Percentiles rank a stretch among this genome's conserved stretches.
These are phyloP conservation scores for Beta macrorhiza DNA, from an alignment of 179 eudicot species.

Conservation along the genomic window DNA sequence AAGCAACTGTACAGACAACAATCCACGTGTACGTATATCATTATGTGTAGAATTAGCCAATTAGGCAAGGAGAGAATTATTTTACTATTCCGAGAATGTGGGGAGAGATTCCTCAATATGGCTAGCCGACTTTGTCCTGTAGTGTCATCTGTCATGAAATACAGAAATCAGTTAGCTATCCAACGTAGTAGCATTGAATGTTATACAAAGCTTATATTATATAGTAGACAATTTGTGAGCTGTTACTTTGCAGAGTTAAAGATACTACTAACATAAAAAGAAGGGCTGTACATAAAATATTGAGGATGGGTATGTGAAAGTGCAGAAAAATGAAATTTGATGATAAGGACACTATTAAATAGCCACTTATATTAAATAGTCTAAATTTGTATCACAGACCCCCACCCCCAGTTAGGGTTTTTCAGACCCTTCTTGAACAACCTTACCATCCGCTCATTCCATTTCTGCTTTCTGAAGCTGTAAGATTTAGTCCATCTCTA, in stretches of 20 bases:
- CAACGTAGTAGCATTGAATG: constrained; percentile 22
- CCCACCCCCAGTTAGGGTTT: neutral
- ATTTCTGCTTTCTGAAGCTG: neutral
- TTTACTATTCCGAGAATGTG: constrained; percentile 32
- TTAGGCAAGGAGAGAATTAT: constrained; percentile 19
- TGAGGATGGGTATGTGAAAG: neutral
- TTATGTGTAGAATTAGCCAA: constrained; percentile 14
- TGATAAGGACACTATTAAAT: neutral
- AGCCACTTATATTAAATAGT: neutral
- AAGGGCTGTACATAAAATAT: constrained; percentile 5
- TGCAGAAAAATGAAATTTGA: neutral
- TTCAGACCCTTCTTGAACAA: neutral
- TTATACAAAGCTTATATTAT: constrained; percentile 10
- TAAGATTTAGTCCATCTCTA: too few species aligned
- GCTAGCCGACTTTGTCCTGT: constrained; percentile 27
- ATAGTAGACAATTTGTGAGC: constrained; percentile 11
- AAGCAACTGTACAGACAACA: constrained; percentile 29
- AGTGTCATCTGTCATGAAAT: constrained; percentile 14
- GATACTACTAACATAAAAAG: constrained; percentile 1
- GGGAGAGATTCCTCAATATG: constrained; percentile 28
- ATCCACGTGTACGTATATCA: constrained; percentile 31
- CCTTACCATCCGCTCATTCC: neutral
- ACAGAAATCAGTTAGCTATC: constrained; percentile 22
- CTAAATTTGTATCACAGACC: too few species aligned
- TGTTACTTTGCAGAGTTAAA: constrained; percentile 18